A percentile compares a stretch with the other conserved stretches of the same genome.
These are phyloP conservation scores for Acarospora socialis DNA, from an alignment of 2,329 filamentous ascomycete species.

Conservation along the genomic window DNA sequence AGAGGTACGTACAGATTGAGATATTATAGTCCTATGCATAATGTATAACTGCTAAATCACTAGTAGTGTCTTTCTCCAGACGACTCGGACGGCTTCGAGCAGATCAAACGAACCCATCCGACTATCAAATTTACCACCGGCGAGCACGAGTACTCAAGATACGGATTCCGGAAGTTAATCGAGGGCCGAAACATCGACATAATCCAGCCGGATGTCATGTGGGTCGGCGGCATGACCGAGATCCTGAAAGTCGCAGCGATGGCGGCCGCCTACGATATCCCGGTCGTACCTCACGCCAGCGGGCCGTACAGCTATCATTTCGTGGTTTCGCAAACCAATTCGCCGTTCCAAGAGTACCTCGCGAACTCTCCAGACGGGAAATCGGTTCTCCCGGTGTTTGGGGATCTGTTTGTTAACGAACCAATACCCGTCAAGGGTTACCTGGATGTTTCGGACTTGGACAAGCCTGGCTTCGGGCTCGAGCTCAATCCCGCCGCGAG, in stretches of 20 bases:
- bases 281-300: conserved; percentile 86
- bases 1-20: too few species aligned
- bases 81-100: conserved; percentile 78
- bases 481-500: conserved; percentile 72
- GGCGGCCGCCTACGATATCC: conserved; percentile 85
- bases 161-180: conserved; percentile 87
- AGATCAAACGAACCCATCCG: conserved; percentile 82
- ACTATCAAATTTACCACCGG: conserved; percentile 88
- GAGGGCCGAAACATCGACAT: conserved; percentile 88
- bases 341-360: conserved; percentile 89
- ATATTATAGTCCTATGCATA: too few species aligned
- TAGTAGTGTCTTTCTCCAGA: conserved; percentile 78
- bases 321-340: conserved; percentile 83
- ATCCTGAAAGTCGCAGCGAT: conserved; percentile 77
- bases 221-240: conserved; percentile 86
- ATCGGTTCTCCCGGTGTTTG: conserved; percentile 81
- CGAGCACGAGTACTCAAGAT: conserved; percentile 89
- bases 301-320: conserved; percentile 95
- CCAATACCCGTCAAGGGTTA: conserved; percentile 75
- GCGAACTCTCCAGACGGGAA: conserved; percentile 86
- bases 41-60: too few species aligned
- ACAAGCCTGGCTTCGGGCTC: conserved; percentile 82
- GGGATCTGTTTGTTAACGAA: conserved; percentile 79
- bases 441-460: conserved; percentile 62
- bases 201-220: conserved; percentile 94